Conservation (phyloP, 2,329 filamentous ascomycete species). For the Aspergillus sp. region DNA sequence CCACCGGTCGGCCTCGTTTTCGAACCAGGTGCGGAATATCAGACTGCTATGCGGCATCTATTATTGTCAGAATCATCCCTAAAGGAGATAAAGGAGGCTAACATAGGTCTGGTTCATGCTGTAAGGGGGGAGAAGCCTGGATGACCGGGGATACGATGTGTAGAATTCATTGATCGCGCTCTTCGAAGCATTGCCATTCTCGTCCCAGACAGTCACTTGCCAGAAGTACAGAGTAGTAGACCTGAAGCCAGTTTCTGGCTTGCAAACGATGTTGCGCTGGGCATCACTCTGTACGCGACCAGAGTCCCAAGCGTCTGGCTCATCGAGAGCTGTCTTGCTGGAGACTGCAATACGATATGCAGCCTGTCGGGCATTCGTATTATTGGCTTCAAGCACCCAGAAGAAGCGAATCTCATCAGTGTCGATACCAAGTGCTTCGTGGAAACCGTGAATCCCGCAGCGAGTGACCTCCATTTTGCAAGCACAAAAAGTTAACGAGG, state of each 20-base stretch:
- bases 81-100: background rate
- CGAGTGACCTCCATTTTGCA: conserved; percentile 18
- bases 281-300: conserved; percentile 20
- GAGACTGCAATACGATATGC: conserved; percentile 20
- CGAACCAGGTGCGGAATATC: conserved; percentile 27
- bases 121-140: conserved; percentile 22
- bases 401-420: conserved; percentile 23
- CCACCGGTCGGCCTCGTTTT: conserved; percentile 24
- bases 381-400: conserved; percentile 17
- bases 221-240: conserved; percentile 23
- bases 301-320: conserved; percentile 18
- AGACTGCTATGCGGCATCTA: conserved; percentile 24
- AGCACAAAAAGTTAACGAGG: background rate
- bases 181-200: conserved; percentile 6
- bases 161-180: conserved; percentile 23
- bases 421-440: conserved; percentile 24
- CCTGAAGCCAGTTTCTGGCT: conserved; percentile 16
- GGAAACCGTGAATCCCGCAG: conserved; percentile 26
- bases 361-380: conserved; percentile 9
- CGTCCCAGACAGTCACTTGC: conserved; percentile 23
- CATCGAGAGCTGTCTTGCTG: background rate
- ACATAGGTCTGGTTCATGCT: conserved; percentile 29
- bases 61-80: background rate
- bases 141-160: conserved; percentile 21
- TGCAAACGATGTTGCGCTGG: conserved; percentile 26